Conservation (phyloP, 768 basidiomycete species). For the Lactifluus piperatus region DNA sequence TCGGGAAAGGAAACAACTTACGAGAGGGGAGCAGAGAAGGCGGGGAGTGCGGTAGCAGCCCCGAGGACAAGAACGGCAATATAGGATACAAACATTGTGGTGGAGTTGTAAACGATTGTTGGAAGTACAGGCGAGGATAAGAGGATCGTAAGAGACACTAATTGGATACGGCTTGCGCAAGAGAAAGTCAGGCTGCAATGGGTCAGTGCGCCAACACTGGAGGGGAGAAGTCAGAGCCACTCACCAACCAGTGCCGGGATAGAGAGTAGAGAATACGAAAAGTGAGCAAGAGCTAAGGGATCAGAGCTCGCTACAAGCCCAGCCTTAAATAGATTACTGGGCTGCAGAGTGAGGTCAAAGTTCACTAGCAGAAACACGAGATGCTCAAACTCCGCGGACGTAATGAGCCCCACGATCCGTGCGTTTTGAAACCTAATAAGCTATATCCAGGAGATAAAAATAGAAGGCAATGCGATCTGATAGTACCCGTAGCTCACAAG, state of each 20-base stretch:
- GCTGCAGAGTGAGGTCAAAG: background rate
- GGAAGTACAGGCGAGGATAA: background rate
- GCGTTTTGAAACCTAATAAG: no score
- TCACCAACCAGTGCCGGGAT: constrained; percentile 7
- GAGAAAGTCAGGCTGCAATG: background rate
- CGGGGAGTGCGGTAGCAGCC: background rate
- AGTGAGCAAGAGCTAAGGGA: background rate
- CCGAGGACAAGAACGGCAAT: background rate
- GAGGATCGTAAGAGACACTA: background rate
- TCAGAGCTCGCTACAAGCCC: background rate
- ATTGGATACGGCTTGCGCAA: background rate
- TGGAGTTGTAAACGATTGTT: background rate
- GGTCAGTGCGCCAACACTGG: background rate
- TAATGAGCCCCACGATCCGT: no score
- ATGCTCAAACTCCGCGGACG: no score
- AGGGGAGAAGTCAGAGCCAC: background rate
- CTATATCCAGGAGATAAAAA: no score
- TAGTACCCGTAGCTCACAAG: no score
- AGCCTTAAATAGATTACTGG: background rate
- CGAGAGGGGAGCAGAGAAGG: background rate
- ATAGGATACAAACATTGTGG: background rate
- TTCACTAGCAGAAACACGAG: background rate
- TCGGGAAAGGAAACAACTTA: background rate
- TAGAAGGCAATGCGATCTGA: no score
- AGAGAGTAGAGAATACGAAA: background rate